Conservation (phyloP, 2,329 filamentous ascomycete species). For the Tothia fuscella region DNA sequence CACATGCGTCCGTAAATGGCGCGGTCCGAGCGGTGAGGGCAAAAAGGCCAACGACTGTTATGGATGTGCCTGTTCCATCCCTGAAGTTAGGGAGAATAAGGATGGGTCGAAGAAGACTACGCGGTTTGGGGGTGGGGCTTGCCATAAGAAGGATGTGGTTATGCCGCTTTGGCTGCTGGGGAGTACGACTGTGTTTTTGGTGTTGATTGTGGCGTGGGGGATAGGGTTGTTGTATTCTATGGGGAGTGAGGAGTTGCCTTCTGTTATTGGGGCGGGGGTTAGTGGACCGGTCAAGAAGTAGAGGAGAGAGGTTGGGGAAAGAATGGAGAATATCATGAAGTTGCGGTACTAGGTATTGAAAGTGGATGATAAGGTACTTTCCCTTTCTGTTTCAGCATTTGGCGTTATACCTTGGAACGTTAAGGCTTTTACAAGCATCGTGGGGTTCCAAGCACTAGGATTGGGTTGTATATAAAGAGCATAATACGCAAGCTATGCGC, state of each 20-base stretch:
- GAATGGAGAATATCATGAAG: too few species aligned
- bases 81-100: slow-evolving; percentile 40
- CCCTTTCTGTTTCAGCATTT: too few species aligned
- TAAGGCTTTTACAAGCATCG: too few species aligned
- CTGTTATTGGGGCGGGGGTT: slow-evolving; percentile 92
- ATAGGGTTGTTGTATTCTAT: slow-evolving; percentile 73
- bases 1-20: slow-evolving; percentile 56
- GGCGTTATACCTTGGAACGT: too few species aligned
- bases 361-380: too few species aligned
- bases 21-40: slow-evolving; percentile 32
- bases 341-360: too few species aligned
- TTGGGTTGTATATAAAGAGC: too few species aligned
- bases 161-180: slow-evolving; percentile 79
- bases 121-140: slow-evolving; percentile 74
- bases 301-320: too few species aligned
- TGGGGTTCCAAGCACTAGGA: too few species aligned
- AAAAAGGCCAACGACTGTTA: slow-evolving; percentile 49
- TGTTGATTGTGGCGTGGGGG: slow-evolving; percentile 55
- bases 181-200: slow-evolving; percentile 57
- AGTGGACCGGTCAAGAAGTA: slow-evolving; percentile 51
- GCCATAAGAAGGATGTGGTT: slow-evolving; percentile 86
- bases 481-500: too few species aligned
- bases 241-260: slow-evolving; percentile 77
- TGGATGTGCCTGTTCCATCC: slow-evolving; percentile 58
- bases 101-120: slow-evolving; percentile 48